These are phyloP conservation scores for Vitis vinifera DNA, from an alignment of 164 flowering plant genomes.

Conservation along the genomic window ASM3070453v1 NC_081818.1:1596501-1597000, in stretches of 20 bases:
- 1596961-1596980: slow-evolving; percentile 5
- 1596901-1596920: slow-evolving; percentile 11
- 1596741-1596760: too few relatives aligned
- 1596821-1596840: too few relatives aligned
- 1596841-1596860: slow-evolving; percentile 8
- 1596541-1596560: slow-evolving; percentile 17
- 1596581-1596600: slow-evolving; percentile 51
- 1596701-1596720: not conserved
- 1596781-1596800: not conserved
- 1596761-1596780: not conserved
- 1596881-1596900: slow-evolving; percentile 5
- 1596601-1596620: slow-evolving; percentile 52
- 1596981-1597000: slow-evolving; percentile 13
- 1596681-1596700: not conserved
- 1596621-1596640: slow-evolving; percentile 53
- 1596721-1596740: not conserved
- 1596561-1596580: slow-evolving; percentile 25
- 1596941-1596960: not conserved
- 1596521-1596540: too few relatives aligned
- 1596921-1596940: slow-evolving; percentile 8
- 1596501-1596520: too few relatives aligned
- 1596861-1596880: slow-evolving; percentile 22
- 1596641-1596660: slow-evolving; percentile 75
- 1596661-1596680: slow-evolving; percentile 43
- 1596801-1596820: too few relatives aligned